Evolutionary conservation across 208 protist species (phyloP), one percentile per base, ranked within the genome.

Genomic region (Acanthamoeba culbertsoni): DNA sequence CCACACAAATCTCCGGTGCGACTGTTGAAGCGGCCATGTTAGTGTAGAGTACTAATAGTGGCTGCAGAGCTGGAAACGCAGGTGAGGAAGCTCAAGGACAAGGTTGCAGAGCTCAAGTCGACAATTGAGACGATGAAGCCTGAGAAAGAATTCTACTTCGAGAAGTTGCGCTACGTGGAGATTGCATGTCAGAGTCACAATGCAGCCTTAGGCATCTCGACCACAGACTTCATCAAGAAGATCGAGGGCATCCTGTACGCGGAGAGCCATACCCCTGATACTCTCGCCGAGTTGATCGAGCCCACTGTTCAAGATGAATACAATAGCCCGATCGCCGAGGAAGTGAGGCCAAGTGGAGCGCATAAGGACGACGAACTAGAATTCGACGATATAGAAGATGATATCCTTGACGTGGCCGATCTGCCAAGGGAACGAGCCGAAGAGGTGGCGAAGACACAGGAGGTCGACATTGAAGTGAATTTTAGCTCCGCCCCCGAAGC

Each of bases 131-230:
- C 84, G 0, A 86, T 98, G 31, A 95, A 98, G 93, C 94, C 73
- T 2, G 97, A 98, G 91, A 86, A 95, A 42, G 96, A 98, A 55
- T 98, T 97, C 26, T 98, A 98, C 94, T 98, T 95, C 42, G 43
- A 75, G 18, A 97, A 97, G 73, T 89, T 98, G 37, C 95, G 95
- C 46, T 92, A 96, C 2, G 88, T 97, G 18, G 97, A 98, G 95
- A 79, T 96, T 0, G 28, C n/a, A 7, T 90, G 82, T 31, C 82
- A 90, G 33, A 45, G 14, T 16, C 37, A 68, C 33, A 90, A 23
- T 46, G 45, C 14, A 6, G 7, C 42, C 18, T 45, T 23, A 6
- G 37, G 28, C 45, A 42, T 65, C 37, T 28, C 82, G 16, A 37
- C 51, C 8, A 18, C 82, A 12, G 51, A 90, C 18, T 68, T 90